Conservation (phyloP, 345 rosid genomes). For the Garcia nutans region DNA sequence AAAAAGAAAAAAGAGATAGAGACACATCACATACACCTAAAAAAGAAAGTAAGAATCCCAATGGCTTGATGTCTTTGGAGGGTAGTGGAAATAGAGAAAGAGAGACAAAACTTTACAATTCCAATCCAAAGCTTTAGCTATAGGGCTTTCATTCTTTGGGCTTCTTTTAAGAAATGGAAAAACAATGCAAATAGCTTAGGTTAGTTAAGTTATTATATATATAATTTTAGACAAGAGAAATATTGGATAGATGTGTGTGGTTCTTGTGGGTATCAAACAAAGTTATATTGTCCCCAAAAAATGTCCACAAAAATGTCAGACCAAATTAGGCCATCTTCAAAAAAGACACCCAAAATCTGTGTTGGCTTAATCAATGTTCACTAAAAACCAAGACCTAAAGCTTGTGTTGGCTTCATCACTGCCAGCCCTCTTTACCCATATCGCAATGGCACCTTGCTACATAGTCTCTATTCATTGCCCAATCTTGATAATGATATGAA, state of each 20-base stretch:
- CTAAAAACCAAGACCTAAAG: constrained; percentile 38
- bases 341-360: constrained; percentile 21
- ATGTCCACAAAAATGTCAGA: constrained; percentile 19
- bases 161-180: background rate
- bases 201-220: constrained; percentile 7
- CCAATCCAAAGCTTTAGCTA: background rate
- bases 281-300: background rate
- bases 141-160: background rate
- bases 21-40: background rate
- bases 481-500: background rate
- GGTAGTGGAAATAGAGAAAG: background rate
- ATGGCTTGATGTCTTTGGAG: constrained; percentile 2
- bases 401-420: constrained; percentile 48
- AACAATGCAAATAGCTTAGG: background rate
- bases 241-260: too few relatives aligned
- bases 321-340: constrained; percentile 34
- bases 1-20: background rate
- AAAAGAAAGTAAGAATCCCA: constrained; percentile 5
- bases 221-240: too few relatives aligned
- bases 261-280: background rate
- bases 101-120: background rate
- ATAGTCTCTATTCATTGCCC: constrained; percentile 23
- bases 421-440: background rate
- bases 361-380: constrained; percentile 43
- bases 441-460: background rate